Base-by-base conservation (phyloP, 108 stramenopile genomes). In the Cyclotella sp. region DNA sequence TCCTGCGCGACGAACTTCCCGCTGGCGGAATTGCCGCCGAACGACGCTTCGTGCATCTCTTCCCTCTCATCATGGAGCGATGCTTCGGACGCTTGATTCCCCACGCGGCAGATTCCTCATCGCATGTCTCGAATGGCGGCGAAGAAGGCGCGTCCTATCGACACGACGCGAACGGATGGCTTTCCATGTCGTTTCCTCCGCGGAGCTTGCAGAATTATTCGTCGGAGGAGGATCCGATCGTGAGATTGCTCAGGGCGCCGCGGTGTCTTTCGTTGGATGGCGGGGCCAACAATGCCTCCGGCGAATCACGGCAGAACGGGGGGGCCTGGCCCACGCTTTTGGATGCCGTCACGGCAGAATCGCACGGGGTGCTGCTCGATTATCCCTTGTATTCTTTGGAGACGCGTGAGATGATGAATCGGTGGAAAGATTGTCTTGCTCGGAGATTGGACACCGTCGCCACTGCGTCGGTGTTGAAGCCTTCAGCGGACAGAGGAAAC, bases 11-110 rank as follows among this genome's bases (percentile, higher is more conserved):
- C 41, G 92, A 93, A 75, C 76, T 95, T 9, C 87, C 89, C 27
- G 89, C 86, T 15, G 94, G 94, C 9, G 94, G 94, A 1, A 49
- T 86, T n/a, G 63, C 82, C 2, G 89, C 94, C 27, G 94, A 95
- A 68, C 65, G 69, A 26, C 87, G 92, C 5, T 95, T 95, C 72
- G 75, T 92, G 46, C 68, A 69, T 64, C 82, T 91, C 21, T 93
- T 89, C 68, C 78, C 86, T 7, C 79, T 89, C 19, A 76, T 93
- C 51, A 88, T 87, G 28, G 85, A 90, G 47, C 89, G 91, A 30
- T 75, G 85, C 21, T 91, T 90, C 81, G 94, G 94, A 13, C 54
- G 60, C 41, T 44, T 76, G 57, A 61, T 26, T 76, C 63, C 57
- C 78, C 79, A 39, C 82, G 79, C 63, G 12, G 76, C 63, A 22